Base-by-base conservation (phyloP, 352 stramenopile species). In the Phytophthora citricola region DNA sequence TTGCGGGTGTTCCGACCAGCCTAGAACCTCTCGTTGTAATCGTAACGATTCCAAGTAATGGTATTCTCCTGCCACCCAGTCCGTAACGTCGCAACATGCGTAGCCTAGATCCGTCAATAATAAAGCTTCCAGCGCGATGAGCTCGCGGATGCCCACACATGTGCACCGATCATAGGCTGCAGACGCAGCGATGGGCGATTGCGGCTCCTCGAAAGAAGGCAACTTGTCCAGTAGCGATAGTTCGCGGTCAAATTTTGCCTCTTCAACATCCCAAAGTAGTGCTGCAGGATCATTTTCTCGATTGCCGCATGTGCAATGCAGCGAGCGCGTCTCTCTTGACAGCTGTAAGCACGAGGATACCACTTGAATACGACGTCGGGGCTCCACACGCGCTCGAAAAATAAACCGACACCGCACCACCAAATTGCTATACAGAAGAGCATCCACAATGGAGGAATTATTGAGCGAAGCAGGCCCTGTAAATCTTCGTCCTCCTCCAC, bases 351-450 rank as follows among this genome's bases (percentile, higher is more conserved):
- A 91, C 7, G 76, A 81, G 3, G 85, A 86, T 22, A 91, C 76
- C 5, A 90, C 64, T 50, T 92, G 74, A 17, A 94, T 88, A 2
- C 87, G 83, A 17, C 79, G 63, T 32, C 85, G 81, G 15, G 87
- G 84, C 48, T 94, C 87, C 31, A 93, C 79, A 20, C 87, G 84
- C 10, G 85, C 86, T 4, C 85, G 81, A 52, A 91, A 91, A 59
- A 94, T 92, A 57, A 93, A 94, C 1, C 87, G 83, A 57, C 79
- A 81, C 14, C 87, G 84, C 24, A 91, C 87, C 17, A 94, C 85
- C 24, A 94, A 52, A 64, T 93, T 92, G 73, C 73, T 89, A 56
- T 94, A 91, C 47, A 94, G 60, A 26, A 94, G 65, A 5, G 82
- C 81, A 36, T 94, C 87, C 11, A 94, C 81, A 45, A 94, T 89